Base-by-base conservation (phyloP, 78 protist species). In the Dictyostelium capitatum region DNA sequence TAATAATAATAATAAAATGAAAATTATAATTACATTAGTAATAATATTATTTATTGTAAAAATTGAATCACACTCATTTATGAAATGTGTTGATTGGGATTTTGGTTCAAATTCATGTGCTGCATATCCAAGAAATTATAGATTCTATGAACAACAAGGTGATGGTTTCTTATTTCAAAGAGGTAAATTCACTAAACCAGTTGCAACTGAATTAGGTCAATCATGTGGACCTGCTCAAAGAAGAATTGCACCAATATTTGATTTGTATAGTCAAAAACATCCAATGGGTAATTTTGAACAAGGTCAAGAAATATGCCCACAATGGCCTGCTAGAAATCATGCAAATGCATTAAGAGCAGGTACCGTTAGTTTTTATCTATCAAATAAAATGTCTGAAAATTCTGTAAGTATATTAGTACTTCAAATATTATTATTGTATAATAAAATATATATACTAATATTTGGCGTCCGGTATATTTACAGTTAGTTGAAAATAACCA, bases 241-340 rank as follows among this genome's bases (percentile, higher is more conserved):
- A 20, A 74, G 84, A 62, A 1, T 15, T 20, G 10, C 41, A 4
- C 65, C 64, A 17, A 20, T 87, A 15, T 17, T 46, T 0, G 65
- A 23, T 14, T 84, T 75, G 46, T 87, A 87, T 20, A 11, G 50
- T 30, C 64, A 47, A 37, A 54, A 64, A 51, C 79, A 46, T 47
- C 93, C 93, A 77, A 87, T 87, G 93, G 93, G 93, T 37, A 12
- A 30, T 12, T 87, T 87, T 8, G 14, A 15, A 17, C 64, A 5
- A 77, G 93, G 93, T 25, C 80, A 87, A 65, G 48, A 47, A 14
- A 59, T 87, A 28, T 77, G 93, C 12, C 82, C 93, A 41, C 93
- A 87, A 51, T 87, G 93, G 93, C 93, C 93, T 25, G 93, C 93
- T 32, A 74, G 93, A 77, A 87, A 87, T 51, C 90, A 82, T 82